Percentiles rank a stretch among this genome's conserved stretches.
Evolutionary conservation across 768 basidiomycete species (phyloP).

Genomic region (Mycena metata): DNA sequence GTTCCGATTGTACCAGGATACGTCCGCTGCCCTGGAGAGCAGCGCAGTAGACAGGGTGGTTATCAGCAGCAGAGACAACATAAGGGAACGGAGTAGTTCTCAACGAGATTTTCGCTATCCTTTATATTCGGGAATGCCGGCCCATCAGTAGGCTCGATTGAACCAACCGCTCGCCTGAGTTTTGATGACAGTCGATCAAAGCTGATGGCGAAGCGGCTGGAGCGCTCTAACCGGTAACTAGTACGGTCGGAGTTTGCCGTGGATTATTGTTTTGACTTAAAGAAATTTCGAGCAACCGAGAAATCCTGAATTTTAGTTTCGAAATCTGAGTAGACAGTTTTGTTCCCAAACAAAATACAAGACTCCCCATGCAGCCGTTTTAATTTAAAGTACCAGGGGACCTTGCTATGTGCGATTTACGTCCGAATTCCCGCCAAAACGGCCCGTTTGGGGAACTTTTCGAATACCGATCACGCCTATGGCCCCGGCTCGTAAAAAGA

Average conservation of each 20-base stretch:
- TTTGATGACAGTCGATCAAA: conserved; percentile 8
- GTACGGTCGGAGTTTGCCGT: conserved; percentile 7
- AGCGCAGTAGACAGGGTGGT: no score
- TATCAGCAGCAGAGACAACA: no score
- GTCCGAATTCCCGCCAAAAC: no score
- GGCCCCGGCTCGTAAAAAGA: no score
- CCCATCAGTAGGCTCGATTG: no score
- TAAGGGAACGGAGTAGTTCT: no score
- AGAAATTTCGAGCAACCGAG: neutral
- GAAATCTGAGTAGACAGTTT: conserved; percentile 12
- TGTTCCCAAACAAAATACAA: neutral
- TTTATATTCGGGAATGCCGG: no score
- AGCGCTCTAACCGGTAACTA: neutral
- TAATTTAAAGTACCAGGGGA: neutral
- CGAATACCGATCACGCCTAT: no score
- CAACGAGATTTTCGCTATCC: no score
- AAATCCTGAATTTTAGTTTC: neutral
- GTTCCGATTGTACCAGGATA: conserved; percentile 7
- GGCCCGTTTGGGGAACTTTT: no score
- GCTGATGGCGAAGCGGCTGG: neutral
- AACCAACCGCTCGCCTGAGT: neutral
- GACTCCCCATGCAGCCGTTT: neutral
- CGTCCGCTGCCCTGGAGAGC: no score
- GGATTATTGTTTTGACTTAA: neutral
- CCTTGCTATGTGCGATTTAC: conserved; percentile 1